Conservation (phyloP, 306 rosid species). For the Parietaria judaica region DNA sequence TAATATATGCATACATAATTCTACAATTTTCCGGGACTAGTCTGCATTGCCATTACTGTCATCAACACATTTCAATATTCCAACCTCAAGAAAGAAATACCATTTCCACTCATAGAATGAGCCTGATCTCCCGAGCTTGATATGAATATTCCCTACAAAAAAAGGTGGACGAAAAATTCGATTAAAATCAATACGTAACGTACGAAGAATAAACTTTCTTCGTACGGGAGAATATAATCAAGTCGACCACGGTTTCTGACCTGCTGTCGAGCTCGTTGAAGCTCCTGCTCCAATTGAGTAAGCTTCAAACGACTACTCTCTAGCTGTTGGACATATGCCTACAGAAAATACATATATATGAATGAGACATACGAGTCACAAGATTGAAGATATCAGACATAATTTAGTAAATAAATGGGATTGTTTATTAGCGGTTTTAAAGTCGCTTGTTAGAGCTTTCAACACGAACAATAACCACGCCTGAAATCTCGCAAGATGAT, state of each 20-base stretch:
- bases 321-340: conserved; percentile 96
- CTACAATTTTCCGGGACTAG: conserved; percentile 11
- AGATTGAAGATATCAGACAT: too few species aligned
- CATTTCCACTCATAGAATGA: conserved; percentile 90
- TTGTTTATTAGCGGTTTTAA: too few species aligned
- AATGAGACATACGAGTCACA: too few species aligned
- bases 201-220: background rate
- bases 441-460: too few species aligned
- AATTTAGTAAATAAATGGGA: too few species aligned
- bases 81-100: conserved; percentile 36
- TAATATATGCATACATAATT: background rate
- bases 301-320: conserved; percentile 96
- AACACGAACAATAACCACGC: too few species aligned
- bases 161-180: too few species aligned
- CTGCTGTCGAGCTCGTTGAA: conserved; percentile 97
- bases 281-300: conserved; percentile 97
- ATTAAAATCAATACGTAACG: background rate
- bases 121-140: conserved; percentile 85
- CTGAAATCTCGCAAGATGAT: too few species aligned
- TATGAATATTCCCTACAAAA: conserved; percentile 73
- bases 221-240: background rate
- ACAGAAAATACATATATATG: background rate
- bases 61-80: conserved; percentile 15
- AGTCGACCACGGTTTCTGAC: conserved; percentile 29
- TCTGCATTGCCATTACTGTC: conserved; percentile 6